A percentile compares a stretch with the other conserved stretches of the same genome.
These are phyloP conservation scores for Cyamopsis tetragonoloba DNA, from an alignment of 306 rosid species.

Conservation along the genomic window DNA sequence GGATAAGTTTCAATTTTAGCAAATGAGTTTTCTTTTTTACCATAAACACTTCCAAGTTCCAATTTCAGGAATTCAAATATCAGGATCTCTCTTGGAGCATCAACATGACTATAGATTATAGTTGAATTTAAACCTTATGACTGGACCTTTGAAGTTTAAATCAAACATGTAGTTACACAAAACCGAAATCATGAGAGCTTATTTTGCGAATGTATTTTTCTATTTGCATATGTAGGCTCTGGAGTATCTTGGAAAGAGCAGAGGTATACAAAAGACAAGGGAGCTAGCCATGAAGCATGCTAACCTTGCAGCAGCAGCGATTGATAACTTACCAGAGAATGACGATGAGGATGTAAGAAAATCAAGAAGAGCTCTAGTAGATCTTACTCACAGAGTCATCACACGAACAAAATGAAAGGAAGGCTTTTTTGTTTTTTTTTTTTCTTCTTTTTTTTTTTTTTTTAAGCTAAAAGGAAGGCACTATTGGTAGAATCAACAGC, in stretches of 20 bases:
- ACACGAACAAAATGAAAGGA: constrained; percentile 68
- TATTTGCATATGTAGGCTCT: constrained; percentile 54
- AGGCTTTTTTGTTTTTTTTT: neutral
- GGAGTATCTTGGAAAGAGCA: constrained; percentile 83
- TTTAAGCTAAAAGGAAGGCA: constrained; percentile 4
- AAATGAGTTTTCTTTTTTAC: neutral
- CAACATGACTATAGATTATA: neutral
- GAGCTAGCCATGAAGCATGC: constrained; percentile 88
- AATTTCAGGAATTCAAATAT: neutral
- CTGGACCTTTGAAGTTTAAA: neutral
- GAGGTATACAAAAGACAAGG: constrained; percentile 75
- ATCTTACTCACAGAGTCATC: constrained; percentile 79
- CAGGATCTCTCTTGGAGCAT: neutral
- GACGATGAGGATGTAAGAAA: constrained; percentile 67
- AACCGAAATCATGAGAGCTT: neutral
- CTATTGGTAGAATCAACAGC: constrained; percentile 4
- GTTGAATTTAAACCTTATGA: neutral
- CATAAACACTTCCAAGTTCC: neutral
- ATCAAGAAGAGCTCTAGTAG: constrained; percentile 83
- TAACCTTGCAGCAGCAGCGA: constrained; percentile 79
- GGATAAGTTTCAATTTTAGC: too few relatives aligned
- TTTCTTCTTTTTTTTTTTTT: neutral
- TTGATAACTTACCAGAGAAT: constrained; percentile 70
- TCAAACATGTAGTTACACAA: neutral
- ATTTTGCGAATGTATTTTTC: neutral